Base-by-base conservation (phyloP, 306 rosid species). In the Medicago ruthenica region DNA sequence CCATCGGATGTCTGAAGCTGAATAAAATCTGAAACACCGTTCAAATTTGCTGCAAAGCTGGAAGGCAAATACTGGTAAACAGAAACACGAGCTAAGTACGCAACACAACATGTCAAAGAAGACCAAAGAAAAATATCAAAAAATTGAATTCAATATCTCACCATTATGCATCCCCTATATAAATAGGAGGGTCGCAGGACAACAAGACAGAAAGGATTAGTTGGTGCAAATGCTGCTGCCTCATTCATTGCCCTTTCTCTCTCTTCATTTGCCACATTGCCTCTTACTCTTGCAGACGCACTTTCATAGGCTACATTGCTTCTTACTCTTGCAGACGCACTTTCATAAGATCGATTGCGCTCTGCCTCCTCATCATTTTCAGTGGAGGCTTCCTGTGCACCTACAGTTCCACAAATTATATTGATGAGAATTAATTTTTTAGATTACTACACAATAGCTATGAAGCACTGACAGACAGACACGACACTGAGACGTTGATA, bases 91-190 rank as follows among this genome's bases (percentile, higher is more conserved):
- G 24, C 16, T 55, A 37, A 60, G 59, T 14, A 16, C 4, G 70
- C 20, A 53, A 58, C 60, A 73, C 67, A 22, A 58, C 18, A 24
- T 59, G 11, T 18, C 63, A 15, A 65, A 61, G 36, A 62, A 61
- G 39, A 69, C 47, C 24, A 10, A 55, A 62, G 73, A 44, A 11
- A 41, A 34, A 70, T 62, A 37, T n/a, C 2, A 41, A 40, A 45
- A 44, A 55, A 44, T 72, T 67, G 66, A 50, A 78, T 59, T 73
- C 65, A 80, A 80, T 9, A 20, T 67, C 95, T 85, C 86, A 95
- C 99, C 99, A 95, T 92, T 88, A 95, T 95, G 82, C 99, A 95
- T 36, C 99, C 99, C 83, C 92, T 88, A 37, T 95, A 95, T 36
- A 95, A 86, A 83, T 95, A 95, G 27, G 99, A 95, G 41, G 99